Conservation (phyloP, 139 green algal genomes). For the Tetraselmis striata region DNA sequence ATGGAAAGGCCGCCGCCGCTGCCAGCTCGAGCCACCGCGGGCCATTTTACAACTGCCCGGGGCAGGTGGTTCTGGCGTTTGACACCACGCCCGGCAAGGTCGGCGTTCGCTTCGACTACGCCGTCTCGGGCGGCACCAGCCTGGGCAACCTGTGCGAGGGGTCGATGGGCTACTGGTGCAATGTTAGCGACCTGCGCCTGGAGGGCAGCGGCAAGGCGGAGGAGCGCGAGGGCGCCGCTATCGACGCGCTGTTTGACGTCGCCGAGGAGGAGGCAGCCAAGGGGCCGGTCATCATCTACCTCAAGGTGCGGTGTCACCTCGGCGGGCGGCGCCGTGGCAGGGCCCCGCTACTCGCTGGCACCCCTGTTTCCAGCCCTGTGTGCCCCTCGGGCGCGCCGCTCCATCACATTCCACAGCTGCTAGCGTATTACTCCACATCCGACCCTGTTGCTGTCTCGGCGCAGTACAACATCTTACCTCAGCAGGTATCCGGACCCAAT, state of each 20-base stretch:
- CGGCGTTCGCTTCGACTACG: conserved; percentile 33
- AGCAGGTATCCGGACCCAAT: too few species aligned
- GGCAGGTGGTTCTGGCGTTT: conserved; percentile 32
- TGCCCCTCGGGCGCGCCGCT: too few species aligned
- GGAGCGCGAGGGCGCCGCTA: conserved; percentile 10
- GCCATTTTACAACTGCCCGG: conserved; percentile 1
- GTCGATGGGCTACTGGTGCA: conserved; percentile 33
- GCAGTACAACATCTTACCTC: too few species aligned
- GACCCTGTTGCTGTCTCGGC: too few species aligned
- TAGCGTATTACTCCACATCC: too few species aligned
- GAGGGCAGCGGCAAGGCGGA: conserved; percentile 4
- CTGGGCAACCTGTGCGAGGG: conserved; percentile 39
- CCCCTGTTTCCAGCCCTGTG: too few species aligned
- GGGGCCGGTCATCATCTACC: conserved; percentile 12
- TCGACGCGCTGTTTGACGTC: conserved; percentile 21
- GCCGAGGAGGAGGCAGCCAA: conserved; percentile 15
- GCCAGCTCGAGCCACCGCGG: not conserved
- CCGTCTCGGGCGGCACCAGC: conserved; percentile 32
- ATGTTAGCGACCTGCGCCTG: conserved; percentile 15
- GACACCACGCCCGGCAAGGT: conserved; percentile 35
- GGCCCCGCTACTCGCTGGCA: too few species aligned
- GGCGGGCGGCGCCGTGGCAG: too few species aligned
- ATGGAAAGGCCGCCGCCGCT: conserved; percentile 8
- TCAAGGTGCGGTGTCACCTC: conserved; percentile 13
- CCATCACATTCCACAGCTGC: too few species aligned